These are phyloP conservation scores for Rubroboletus pulcherrimus DNA, from an alignment of 768 basidiomycete genomes.

Conservation along the genomic window DNA sequence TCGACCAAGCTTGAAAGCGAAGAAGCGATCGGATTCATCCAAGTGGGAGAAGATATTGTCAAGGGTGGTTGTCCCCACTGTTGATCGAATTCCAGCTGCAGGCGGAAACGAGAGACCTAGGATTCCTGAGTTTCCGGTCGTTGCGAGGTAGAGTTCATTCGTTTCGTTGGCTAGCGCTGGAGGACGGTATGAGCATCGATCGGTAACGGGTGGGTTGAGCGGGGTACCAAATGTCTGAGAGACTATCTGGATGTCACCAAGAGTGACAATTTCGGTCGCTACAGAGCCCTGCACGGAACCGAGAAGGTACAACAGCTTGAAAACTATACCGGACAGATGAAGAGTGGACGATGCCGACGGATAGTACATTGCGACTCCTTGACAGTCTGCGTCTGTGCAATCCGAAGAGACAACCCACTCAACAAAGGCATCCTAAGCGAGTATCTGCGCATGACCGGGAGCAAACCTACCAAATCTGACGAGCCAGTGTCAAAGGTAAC, in stretches of 20 bases:
- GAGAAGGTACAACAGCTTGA: conserved; percentile 48
- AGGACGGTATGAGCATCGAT: background rate
- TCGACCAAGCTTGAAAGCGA: conserved; percentile 49
- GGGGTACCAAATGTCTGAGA: conserved; percentile 46
- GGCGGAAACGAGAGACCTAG: conserved; percentile 51
- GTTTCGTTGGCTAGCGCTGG: conserved; percentile 47
- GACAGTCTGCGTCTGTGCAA: conserved; percentile 45
- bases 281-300: conserved; percentile 54
- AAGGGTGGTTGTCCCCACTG: conserved; percentile 42
- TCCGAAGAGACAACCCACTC: conserved; percentile 51
- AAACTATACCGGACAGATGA: conserved; percentile 32
- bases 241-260: conserved; percentile 44
- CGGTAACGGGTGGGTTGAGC: background rate
- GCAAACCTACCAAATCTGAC: conserved; percentile 44
- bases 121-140: conserved; percentile 51
- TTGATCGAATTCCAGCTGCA: conserved; percentile 43
- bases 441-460: background rate
- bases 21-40: conserved; percentile 40
- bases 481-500: conserved; percentile 56
- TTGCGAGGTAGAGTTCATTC: conserved; percentile 39
- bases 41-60: conserved; percentile 46
- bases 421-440: conserved; percentile 1
- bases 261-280: conserved; percentile 42
- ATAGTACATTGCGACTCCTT: conserved; percentile 40
- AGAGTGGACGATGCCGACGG: conserved; percentile 30